Base-by-base conservation (phyloP, 1,139 yeast species). In the Debaryomyces udenii region DNA sequence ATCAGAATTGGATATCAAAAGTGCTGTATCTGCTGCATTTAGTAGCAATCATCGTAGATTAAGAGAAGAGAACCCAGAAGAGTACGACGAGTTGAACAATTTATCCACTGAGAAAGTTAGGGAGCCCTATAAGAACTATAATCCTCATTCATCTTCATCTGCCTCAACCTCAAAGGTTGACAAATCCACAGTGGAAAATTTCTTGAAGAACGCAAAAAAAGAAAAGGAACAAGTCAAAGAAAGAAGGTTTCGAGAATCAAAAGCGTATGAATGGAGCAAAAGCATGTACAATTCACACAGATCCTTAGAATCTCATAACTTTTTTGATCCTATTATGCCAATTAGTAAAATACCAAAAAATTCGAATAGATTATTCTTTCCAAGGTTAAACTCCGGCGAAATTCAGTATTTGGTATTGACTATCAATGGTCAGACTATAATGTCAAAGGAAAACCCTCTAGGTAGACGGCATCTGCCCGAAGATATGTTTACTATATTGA, bases 251-350 rank as follows among this genome's bases (percentile, higher is more conserved):
- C 68, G 81, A 34, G 76, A 75, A 40, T 55, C 68, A 28, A 70
- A 72, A 37, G 83, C 86, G 1, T 78, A 64, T 50, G 84, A 80
- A 40, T 79, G 82, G 78, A 67, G 76, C 38, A 62, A 55, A 31
- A 62, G 66, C 31, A 59, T 64, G 48, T 49, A 53, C 13, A 55
- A 60, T 13, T 52, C 64, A 15, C 69, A 78, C 6, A 59, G 76
- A 26, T 61, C 78, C 0, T 50, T 80, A 16, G 77, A 66, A 26
- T 51, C 65, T 16, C 60, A 66, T 3, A 77, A 77, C 47, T 80
- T 80, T 50, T 81, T 81, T 58, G 68, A 80, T 9, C 80, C 83
- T 13, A 28, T 35, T 16, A 30, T 24, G n/a, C 24, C 9, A 38
- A 49, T 20, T 14, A 29, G 38, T 17, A 13, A 36, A 27, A 14